phyloP scores from a whole-genome alignment of 257 asterid genomes.

The Solanum rostratum region DNA sequence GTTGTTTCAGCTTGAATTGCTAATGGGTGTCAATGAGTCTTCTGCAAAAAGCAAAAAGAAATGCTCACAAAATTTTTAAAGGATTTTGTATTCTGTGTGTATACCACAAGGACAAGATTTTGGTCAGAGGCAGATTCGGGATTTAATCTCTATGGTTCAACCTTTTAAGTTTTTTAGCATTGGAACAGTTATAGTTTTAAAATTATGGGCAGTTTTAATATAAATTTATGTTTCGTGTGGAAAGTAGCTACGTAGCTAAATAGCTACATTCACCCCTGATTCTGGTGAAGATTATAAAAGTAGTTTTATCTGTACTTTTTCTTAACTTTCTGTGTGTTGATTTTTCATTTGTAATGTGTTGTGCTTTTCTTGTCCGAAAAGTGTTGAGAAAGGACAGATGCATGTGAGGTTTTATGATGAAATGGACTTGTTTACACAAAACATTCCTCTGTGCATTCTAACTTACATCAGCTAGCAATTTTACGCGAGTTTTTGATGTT shows the following conservation, averaged over 20 bases:
- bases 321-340: neutral
- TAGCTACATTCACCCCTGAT: neutral
- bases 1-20: neutral
- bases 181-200: neutral
- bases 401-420: neutral
- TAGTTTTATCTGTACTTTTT: neutral
- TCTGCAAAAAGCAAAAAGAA: neutral
- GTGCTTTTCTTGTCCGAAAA: neutral
- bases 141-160: neutral
- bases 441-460: neutral
- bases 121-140: neutral
- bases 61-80: neutral
- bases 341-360: neutral
- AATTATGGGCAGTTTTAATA: neutral
- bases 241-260: neutral
- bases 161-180: neutral
- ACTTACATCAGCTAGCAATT: neutral
- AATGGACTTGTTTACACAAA: neutral
- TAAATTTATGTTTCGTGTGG: neutral
- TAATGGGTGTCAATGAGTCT: neutral
- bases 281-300: neutral
- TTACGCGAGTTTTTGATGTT: neutral
- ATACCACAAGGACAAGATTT: neutral
- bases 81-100: neutral
- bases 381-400: neutral